Base-by-base conservation (phyloP, 148 eudicot genomes). In the Persicaria tinctoria region DNA sequence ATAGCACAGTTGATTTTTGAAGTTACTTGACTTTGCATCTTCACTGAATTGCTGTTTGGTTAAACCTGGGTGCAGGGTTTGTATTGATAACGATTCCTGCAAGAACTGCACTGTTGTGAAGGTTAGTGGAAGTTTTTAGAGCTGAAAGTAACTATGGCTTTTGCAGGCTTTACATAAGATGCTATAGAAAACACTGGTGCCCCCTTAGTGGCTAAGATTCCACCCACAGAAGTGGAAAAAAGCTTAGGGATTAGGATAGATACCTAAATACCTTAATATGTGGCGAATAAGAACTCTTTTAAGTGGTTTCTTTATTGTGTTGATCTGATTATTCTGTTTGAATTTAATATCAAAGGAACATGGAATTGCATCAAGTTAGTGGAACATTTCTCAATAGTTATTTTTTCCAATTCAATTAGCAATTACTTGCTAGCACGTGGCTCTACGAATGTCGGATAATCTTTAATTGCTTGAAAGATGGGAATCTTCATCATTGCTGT, bases 51-150 rank as follows among this genome's bases (percentile, higher is more conserved):
- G 70, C 44, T 32, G 13, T 12, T 14, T 41, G 46, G 47, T 66
- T 13, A 13, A 66, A 13, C 3, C 44, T 5, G 53, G 48, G 12
- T 90, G 80, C 79, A 93, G 98, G 82, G 97, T 91, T 77, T 86
- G 83, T 77, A 78, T 93, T 69, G 98, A 93, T 74, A 93, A 93
- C 78, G 89, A 88, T 5, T 63, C 88, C 56, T 80, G 81, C 74
- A 71, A 83, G 80, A 83, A 91, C 68, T 91, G 93, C 84, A 91
- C 97, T 13, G 89, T 93, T 78, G 89, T 93, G 62, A 91, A 89
- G 97, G 98, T 93, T 55, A 82, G 88, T 66, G 70, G 32, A 5
- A 66, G 13, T 41, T 66, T 63, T 11, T 23, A 27, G 45, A 27
- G 68, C 68, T 66, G 14, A 38, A 13, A 11, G 3, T 38, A 64